These are phyloP conservation scores for Gossypium longicalyx DNA, from an alignment of 345 rosid species.

Conservation along the genomic window DNA sequence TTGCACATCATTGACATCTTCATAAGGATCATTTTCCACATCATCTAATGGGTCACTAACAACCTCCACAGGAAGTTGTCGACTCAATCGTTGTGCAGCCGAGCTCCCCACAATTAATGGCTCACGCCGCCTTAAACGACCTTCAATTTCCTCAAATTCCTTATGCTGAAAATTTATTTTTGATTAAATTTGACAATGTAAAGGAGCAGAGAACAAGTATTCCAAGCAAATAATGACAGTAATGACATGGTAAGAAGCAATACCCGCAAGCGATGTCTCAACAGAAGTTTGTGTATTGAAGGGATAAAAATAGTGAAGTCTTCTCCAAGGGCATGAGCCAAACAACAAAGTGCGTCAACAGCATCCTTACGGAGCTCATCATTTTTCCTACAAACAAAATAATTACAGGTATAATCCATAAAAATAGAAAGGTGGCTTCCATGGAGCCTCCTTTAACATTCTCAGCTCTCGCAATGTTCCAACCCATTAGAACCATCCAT, in stretches of 20 bases:
- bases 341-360: constrained; percentile 94
- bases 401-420: background rate
- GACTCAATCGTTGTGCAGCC: constrained; percentile 73
- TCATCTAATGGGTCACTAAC: constrained; percentile 82
- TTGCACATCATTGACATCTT: constrained; percentile 65
- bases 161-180: constrained; percentile 59
- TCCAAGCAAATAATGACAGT: background rate
- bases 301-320: constrained; percentile 93
- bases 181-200: background rate
- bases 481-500: background rate
- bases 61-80: constrained; percentile 73
- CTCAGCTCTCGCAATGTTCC: background rate
- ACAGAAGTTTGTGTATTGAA: constrained; percentile 80
- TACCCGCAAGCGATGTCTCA: constrained; percentile 73
- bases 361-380: constrained; percentile 94
- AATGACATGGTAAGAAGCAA: constrained; percentile 12
- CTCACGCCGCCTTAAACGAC: constrained; percentile 68
- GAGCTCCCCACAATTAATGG: constrained; percentile 80
- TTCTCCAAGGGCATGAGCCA: constrained; percentile 97
- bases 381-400: constrained; percentile 52
- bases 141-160: constrained; percentile 94
- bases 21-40: constrained; percentile 74
- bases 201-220: background rate
- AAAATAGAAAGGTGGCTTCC: background rate
- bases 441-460: background rate